A percentile compares a stretch with the other conserved stretches of the same genome.
These are phyloP conservation scores for Colletotrichum limetticola DNA, from an alignment of 2,329 filamentous ascomycete genomes.

Conservation along the genomic window DNA sequence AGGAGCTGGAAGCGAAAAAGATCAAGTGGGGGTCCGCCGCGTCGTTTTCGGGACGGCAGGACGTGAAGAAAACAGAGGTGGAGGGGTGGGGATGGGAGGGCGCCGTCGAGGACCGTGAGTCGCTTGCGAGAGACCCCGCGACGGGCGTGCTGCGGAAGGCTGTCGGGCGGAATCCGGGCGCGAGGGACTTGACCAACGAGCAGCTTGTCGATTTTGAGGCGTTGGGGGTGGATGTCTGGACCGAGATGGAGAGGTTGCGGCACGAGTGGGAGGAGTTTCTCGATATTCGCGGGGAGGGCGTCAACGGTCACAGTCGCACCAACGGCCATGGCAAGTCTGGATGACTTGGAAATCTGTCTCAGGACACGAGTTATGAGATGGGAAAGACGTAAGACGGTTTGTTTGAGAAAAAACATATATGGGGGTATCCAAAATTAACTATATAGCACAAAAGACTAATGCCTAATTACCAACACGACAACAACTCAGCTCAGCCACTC, in stretches of 20 bases:
- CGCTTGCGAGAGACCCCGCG: slow-evolving; percentile 57
- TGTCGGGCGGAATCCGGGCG: slow-evolving; percentile 68
- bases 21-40: slow-evolving; percentile 88
- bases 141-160: slow-evolving; percentile 60
- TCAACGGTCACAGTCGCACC: neutral
- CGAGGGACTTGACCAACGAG: slow-evolving; percentile 69
- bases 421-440: slow-evolving; percentile 13
- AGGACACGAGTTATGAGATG: no score
- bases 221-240: slow-evolving; percentile 72
- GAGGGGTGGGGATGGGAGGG: slow-evolving; percentile 86
- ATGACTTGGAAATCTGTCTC: neutral
- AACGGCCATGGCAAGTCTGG: slow-evolving; percentile 7
- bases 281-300: slow-evolving; percentile 15
- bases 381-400: neutral
- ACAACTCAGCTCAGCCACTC: no score
- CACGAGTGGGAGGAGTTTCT: slow-evolving; percentile 69
- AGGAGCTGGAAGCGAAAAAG: slow-evolving; percentile 64
- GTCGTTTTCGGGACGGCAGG: slow-evolving; percentile 65
- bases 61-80: slow-evolving; percentile 82
- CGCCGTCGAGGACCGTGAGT: slow-evolving; percentile 58
- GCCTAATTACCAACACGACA: neutral
- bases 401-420: neutral
- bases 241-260: slow-evolving; percentile 77
- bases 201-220: slow-evolving; percentile 70
- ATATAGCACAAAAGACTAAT: neutral